These are phyloP conservation scores for Erodium maritimum DNA, from an alignment of 345 rosid genomes.

Conservation along the genomic window DNA sequence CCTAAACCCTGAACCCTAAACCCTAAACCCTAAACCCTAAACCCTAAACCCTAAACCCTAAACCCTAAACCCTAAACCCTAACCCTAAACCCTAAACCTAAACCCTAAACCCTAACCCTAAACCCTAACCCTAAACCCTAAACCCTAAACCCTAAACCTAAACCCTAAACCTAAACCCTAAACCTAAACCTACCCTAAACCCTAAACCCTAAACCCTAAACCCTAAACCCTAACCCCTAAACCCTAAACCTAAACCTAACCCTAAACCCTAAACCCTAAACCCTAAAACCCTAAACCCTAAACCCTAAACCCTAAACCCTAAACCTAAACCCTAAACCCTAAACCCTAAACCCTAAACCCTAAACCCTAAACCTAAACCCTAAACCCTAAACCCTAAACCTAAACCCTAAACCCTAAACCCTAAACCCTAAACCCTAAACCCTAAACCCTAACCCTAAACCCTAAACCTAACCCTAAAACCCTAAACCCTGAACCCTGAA, in stretches of 20 bases:
- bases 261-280: slow-evolving; percentile 2
- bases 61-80: too few species aligned
- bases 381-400: slow-evolving; percentile 3
- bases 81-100: too few species aligned
- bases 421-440: slow-evolving; percentile 8
- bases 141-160: slow-evolving; percentile 1
- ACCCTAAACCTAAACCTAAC: slow-evolving; percentile 11
- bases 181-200: slow-evolving; percentile 3
- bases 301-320: slow-evolving; percentile 6
- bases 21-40: too few species aligned
- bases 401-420: slow-evolving; percentile 8
- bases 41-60: too few species aligned
- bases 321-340: background rate
- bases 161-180: slow-evolving; percentile 2
- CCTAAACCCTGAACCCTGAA: too few species aligned
- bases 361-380: background rate
- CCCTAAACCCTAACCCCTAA: slow-evolving; percentile 10
- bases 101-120: too few species aligned
- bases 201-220: slow-evolving; percentile 2
- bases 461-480: too few species aligned
- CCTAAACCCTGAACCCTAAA: too few species aligned
- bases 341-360: too few species aligned
- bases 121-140: background rate
- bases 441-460: slow-evolving; percentile 5
- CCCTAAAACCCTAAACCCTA: slow-evolving; percentile 3